A percentile compares a stretch with the other conserved stretches of the same genome.
Evolutionary conservation across 202 grass and related monocot species (phyloP).

Genomic region (Tripidium arundinaceum): DNA sequence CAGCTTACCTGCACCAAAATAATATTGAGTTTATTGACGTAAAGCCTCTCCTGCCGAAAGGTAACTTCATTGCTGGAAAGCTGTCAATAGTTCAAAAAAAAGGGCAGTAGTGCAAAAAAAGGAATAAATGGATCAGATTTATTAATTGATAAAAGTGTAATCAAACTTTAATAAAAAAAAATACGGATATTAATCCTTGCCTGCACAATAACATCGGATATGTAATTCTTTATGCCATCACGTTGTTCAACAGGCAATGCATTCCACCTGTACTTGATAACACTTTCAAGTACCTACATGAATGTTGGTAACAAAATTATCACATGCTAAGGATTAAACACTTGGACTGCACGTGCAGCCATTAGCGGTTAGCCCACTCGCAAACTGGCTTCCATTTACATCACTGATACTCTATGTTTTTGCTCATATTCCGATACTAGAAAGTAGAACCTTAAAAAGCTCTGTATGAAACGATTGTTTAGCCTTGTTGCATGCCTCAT

Average conservation of each 20-base stretch:
- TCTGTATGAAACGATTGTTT: background rate
- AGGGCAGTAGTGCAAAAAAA: slow-evolving; percentile 7
- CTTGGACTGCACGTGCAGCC: background rate
- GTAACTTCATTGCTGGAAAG: slow-evolving; percentile 90
- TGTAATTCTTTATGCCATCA: slow-evolving; percentile 99
- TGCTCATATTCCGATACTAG: background rate
- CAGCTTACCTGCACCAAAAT: slow-evolving; percentile 93
- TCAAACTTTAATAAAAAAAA: background rate
- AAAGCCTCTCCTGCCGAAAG: slow-evolving; percentile 89
- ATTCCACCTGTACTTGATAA: slow-evolving; percentile 99
- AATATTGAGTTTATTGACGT: slow-evolving; percentile 99
- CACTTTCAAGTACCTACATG: slow-evolving; percentile 92
- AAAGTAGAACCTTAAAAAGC: background rate
- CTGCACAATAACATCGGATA: slow-evolving; percentile 98
- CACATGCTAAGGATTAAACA: background rate
- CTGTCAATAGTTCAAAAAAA: slow-evolving; percentile 44
- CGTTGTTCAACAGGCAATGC: slow-evolving; percentile 87
- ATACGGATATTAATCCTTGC: slow-evolving; percentile 26
- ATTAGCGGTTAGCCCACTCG: background rate
- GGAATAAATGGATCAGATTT: slow-evolving; percentile 13
- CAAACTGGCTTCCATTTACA: background rate
- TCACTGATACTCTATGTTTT: background rate
- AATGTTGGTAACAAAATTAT: slow-evolving; percentile 33
- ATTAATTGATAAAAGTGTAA: slow-evolving; percentile 3
- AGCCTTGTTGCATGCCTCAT: background rate